These are phyloP conservation scores for Pisolithus sp. DNA, from an alignment of 768 basidiomycete species.

Conservation along the genomic window DNA sequence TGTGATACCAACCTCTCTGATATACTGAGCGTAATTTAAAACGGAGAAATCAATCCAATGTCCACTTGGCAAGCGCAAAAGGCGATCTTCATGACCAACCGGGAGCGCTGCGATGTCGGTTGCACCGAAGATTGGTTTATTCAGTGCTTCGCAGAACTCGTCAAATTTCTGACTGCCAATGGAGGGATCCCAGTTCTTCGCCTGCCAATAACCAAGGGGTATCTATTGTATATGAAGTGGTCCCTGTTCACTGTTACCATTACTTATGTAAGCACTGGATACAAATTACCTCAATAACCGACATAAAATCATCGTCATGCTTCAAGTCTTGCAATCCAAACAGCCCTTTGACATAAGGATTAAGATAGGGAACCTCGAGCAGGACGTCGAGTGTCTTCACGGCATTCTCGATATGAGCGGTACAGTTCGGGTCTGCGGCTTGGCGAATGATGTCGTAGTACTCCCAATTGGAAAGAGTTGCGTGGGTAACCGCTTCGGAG, in stretches of 20 bases:
- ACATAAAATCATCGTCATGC: conserved; percentile 75
- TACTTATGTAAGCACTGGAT: conserved; percentile 9
- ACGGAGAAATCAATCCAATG: conserved; percentile 52
- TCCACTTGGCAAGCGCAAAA: conserved; percentile 40
- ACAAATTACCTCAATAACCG: conserved; percentile 50
- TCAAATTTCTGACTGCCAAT: conserved; percentile 60
- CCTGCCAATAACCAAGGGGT: conserved; percentile 74
- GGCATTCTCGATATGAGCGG: conserved; percentile 48
- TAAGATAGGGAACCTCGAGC: conserved; percentile 42
- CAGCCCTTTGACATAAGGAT: conserved; percentile 53
- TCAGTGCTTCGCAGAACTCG: conserved; percentile 57
- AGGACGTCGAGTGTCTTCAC: conserved; percentile 58
- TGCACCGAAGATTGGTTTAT: conserved; percentile 34
- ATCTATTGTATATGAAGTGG: conserved; percentile 28
- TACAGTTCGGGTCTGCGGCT: conserved; percentile 60
- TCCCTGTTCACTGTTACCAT: not conserved
- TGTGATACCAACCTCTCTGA: conserved; percentile 49
- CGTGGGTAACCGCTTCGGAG: conserved; percentile 73
- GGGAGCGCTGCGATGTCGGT: conserved; percentile 33
- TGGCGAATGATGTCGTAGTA: conserved; percentile 80
- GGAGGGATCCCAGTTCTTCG: conserved; percentile 78
- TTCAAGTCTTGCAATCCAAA: conserved; percentile 69
- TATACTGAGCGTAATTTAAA: conserved; percentile 70
- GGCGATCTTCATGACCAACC: conserved; percentile 43
- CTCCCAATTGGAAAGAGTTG: conserved; percentile 74